phyloP scores from a whole-genome alignment of 805 yeast genomes.

The Jamesozyma hellenica region DNA sequence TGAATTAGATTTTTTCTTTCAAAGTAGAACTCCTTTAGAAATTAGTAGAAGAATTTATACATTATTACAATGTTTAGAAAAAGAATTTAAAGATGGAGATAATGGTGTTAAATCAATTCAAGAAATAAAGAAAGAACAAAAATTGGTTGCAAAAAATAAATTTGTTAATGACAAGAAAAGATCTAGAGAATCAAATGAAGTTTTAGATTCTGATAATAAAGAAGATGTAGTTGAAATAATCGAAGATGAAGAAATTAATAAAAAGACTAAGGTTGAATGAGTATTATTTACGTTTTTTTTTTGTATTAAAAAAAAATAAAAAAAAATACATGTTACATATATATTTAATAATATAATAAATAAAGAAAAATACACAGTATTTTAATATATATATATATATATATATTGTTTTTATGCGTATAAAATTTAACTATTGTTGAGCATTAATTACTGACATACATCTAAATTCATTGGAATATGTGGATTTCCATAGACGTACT shows the following conservation, averaged over 20 bases:
- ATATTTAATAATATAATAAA: too few relatives aligned
- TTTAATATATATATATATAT: neutral
- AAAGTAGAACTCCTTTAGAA: conserved; percentile 71
- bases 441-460: conserved; percentile 77
- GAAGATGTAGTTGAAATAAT: neutral
- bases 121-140: neutral
- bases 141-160: neutral
- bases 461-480: conserved; percentile 75
- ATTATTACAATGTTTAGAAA: conserved; percentile 60
- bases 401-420: too few relatives aligned
- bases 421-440: conserved; percentile 33
- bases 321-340: too few relatives aligned
- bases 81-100: conserved; percentile 35
- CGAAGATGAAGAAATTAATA: neutral
- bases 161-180: conserved; percentile 1
- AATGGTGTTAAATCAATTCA: neutral
- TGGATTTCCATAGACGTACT: conserved; percentile 83
- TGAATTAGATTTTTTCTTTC: conserved; percentile 81
- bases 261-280: neutral
- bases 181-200: neutral
- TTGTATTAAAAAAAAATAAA: too few relatives aligned
- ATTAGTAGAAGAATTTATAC: conserved; percentile 76
- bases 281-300: too few relatives aligned
- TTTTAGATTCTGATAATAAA: neutral
- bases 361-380: too few relatives aligned